Percentiles rank a stretch among this genome's conserved stretches.
These are phyloP conservation scores for Coriolopsis trogii DNA, from an alignment of 1,284 basidiomycete species.

Conservation along the genomic window DNA sequence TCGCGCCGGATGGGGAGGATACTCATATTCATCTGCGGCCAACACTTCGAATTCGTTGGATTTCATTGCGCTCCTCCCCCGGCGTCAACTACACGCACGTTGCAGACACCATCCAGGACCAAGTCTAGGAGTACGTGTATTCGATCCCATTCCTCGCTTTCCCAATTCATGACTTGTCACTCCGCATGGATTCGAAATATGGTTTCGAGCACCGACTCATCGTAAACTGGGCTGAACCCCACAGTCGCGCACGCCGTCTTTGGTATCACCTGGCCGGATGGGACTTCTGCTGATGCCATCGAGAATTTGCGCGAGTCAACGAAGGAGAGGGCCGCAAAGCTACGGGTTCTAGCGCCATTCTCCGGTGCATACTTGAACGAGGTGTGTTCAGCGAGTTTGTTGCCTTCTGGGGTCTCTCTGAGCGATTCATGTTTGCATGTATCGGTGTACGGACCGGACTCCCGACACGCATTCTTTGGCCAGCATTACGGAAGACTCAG, in stretches of 20 bases:
- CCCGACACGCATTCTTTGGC: conserved; percentile 45
- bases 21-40: not conserved
- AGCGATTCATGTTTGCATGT: conserved; percentile 31
- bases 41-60: too few species aligned
- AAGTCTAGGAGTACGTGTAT: too few species aligned
- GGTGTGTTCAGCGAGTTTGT: conserved; percentile 28
- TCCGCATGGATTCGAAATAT: too few species aligned
- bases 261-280: conserved; percentile 36
- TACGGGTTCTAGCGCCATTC: conserved; percentile 29
- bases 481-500: conserved; percentile 42
- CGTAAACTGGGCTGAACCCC: conserved; percentile 45
- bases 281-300: conserved; percentile 29
- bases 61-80: too few species aligned
- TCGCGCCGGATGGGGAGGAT: conserved; percentile 27
- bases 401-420: not conserved
- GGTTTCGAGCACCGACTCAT: conserved; percentile 38
- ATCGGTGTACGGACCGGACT: conserved; percentile 40
- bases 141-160: too few species aligned
- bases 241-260: conserved; percentile 34
- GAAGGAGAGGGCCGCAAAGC: conserved; percentile 24
- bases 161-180: too few species aligned
- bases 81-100: too few species aligned
- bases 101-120: too few species aligned
- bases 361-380: conserved; percentile 46
- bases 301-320: conserved; percentile 3